These are phyloP conservation scores for Diaporthe citri DNA, from an alignment of 2,329 filamentous ascomycete species.

Conservation along the genomic window DNA sequence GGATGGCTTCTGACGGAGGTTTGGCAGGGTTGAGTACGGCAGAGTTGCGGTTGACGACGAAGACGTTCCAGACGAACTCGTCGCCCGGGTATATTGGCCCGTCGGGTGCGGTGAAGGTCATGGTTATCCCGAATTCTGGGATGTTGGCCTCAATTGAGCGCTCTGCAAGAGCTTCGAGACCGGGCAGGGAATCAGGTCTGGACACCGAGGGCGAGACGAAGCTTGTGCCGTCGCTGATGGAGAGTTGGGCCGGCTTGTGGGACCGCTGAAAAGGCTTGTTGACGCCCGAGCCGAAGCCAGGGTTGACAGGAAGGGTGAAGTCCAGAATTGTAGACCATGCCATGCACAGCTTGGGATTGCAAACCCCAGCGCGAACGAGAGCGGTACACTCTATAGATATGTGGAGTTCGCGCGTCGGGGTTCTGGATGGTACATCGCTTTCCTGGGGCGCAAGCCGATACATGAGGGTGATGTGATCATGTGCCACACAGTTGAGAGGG, in stretches of 20 bases:
- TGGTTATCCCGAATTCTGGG: conserved; percentile 77
- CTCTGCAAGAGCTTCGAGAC: conserved; percentile 66
- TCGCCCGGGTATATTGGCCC: conserved; percentile 71
- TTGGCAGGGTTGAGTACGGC: conserved; percentile 48
- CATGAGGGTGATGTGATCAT: conserved; percentile 81
- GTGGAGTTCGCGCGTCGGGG: conserved; percentile 64
- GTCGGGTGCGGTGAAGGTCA: conserved; percentile 77
- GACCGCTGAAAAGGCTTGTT: conserved; percentile 71
- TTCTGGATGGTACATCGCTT: conserved; percentile 59
- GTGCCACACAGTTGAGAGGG: conserved; percentile 73
- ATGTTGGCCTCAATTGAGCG: conserved; percentile 59
- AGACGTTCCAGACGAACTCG: conserved; percentile 79
- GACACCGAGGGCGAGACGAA: conserved; percentile 68
- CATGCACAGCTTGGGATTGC: conserved; percentile 73
- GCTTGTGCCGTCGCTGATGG: conserved; percentile 69
- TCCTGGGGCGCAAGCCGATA: conserved; percentile 73
- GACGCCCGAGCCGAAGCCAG: conserved; percentile 66
- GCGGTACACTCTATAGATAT: conserved; percentile 73
- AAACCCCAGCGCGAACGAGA: conserved; percentile 66
- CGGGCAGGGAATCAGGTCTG: conserved; percentile 71
- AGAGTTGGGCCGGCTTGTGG: conserved; percentile 74
- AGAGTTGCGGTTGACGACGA: conserved; percentile 79
- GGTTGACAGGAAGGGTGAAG: conserved; percentile 75
- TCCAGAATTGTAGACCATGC: conserved; percentile 78
- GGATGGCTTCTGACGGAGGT: conserved; percentile 50